Base-by-base conservation (phyloP, 768 basidiomycete genomes). In the Tylopilus plumbeoviolaceoides region DNA sequence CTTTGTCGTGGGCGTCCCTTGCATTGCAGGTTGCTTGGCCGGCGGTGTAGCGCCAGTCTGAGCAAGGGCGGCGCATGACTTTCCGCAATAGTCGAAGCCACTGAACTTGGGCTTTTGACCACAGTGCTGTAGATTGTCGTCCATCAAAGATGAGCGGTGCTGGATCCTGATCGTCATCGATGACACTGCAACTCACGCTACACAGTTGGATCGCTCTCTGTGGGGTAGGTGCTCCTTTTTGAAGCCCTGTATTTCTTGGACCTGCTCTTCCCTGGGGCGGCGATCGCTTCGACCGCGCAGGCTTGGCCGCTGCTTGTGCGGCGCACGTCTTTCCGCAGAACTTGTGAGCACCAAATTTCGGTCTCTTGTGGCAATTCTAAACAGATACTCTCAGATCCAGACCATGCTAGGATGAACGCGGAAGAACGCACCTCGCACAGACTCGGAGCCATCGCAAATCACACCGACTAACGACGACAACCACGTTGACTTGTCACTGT, bases 91-190 rank as follows among this genome's bases (percentile, higher is more conserved):
- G 48, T 84, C 78, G 60, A 79, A 81, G 58, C 73, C 73, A 51
- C 72, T 77, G 70, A 76, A 81, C 67, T 82, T 86, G 11, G 82
- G 80, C 57, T 80, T 83, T 69, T 79, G 78, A 57, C 81, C 77
- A 64, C 85, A 86, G 33, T 68, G 33, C 68, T 70, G 43, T 23
- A 56, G 59, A 63, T 65, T 63, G 64, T 48, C 61, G 44, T 18
- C 48, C 64, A 58, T 63, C 55, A 46, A 53, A 53, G 48, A 57
- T 65, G 51, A 59, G 49, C 44, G 48, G 25, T n/a, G 21, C 18
- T 33, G 40, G 60, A 66, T 70, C 66, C 63, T 61, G 65, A 63
- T 69, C 60, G 59, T 51, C 59, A 35, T 51, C 30, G 50, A 52
- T 25, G 44, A 54, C 47, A 56, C 44, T 48, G 44, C 25, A 44